Percentiles rank a stretch among this genome's conserved stretches.
Evolutionary conservation across 305 asterid species (phyloP).

Genomic region (Coffea humblotiana): DNA sequence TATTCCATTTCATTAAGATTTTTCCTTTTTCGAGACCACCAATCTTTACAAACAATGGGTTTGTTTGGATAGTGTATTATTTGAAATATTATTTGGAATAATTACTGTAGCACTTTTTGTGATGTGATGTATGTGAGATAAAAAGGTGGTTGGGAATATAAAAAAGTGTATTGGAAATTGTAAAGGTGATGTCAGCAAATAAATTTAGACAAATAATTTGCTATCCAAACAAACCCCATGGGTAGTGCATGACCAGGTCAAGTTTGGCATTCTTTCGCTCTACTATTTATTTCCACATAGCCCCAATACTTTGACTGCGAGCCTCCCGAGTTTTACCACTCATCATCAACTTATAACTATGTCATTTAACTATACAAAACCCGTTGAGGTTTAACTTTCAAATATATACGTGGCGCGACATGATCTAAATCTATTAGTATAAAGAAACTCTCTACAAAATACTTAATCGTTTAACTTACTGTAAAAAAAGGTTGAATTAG

Average conservation of each 20-base stretch:
- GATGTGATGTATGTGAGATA: no score
- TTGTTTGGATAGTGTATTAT: no score
- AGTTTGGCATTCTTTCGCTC: background rate
- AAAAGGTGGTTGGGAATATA: no score
- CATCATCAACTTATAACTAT: background rate
- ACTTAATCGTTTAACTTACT: background rate
- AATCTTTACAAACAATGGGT: background rate
- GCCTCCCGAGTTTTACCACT: background rate
- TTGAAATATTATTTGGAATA: no score
- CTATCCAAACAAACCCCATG: no score
- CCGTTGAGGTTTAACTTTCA: background rate
- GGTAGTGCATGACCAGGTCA: background rate
- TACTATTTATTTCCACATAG: background rate
- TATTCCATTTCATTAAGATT: background rate
- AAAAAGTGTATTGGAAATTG: no score
- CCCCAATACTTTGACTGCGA: background rate
- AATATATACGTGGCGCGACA: no score
- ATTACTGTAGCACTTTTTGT: no score
- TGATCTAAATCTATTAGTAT: no score
- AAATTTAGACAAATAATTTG: no score
- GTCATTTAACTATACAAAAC: background rate
- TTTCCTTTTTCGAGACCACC: background rate
- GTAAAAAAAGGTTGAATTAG: background rate
- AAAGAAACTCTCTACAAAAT: no score
- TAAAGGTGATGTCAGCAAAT: no score